These are phyloP conservation scores for Persicaria maculosa DNA, from an alignment of 148 eudicot genomes.

Conservation along the genomic window DNA sequence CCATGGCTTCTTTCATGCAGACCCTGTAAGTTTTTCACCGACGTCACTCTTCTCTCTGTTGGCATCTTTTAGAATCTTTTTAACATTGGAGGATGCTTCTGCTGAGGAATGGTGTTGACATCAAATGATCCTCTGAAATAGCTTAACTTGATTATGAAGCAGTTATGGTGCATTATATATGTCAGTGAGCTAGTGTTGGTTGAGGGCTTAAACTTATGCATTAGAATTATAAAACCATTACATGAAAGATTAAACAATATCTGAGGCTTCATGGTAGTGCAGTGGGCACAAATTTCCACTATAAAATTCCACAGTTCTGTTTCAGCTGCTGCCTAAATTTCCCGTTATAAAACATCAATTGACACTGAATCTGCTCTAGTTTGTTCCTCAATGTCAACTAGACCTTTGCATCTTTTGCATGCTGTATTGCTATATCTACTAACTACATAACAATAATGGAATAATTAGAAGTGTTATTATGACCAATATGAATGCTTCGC, in stretches of 20 bases:
- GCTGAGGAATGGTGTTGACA: background rate
- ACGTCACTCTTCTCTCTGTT: background rate
- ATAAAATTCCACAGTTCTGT: background rate
- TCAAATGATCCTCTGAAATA: background rate
- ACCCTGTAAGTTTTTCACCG: constrained; percentile 61
- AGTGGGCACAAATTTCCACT: background rate
- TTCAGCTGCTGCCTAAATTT: background rate
- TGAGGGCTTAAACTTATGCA: background rate
- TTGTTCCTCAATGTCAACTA: background rate
- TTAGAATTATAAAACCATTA: background rate
- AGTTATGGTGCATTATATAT: background rate
- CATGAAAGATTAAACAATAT: background rate
- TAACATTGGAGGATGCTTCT: background rate
- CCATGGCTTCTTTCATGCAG: constrained; percentile 98
- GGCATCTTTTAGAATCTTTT: background rate
- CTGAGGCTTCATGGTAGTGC: background rate
- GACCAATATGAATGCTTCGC: background rate
- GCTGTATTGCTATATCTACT: background rate
- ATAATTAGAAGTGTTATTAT: no score
- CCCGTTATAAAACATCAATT: background rate
- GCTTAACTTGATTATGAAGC: background rate
- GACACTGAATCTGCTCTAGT: background rate
- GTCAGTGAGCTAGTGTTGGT: background rate
- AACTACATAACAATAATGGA: background rate
- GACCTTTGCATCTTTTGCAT: background rate